A percentile compares a stretch with the other conserved stretches of the same genome.
Evolutionary conservation across 768 basidiomycete species (phyloP).

Genomic region (Cystofilobasidium capitatum): DNA sequence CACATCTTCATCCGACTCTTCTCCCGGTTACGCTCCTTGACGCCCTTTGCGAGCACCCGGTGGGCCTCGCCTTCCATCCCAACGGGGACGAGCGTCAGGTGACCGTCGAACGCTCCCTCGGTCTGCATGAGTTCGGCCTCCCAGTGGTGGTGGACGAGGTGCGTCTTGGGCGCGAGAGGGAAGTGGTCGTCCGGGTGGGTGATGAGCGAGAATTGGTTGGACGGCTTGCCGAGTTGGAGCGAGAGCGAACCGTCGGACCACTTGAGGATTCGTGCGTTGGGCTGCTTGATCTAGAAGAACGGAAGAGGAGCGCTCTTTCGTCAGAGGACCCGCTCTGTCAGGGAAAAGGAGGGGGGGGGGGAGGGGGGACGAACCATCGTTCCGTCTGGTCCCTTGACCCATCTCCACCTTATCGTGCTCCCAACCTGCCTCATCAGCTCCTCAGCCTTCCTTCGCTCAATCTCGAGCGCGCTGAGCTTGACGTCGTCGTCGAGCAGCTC

Average conservation of each 20-base stretch:
- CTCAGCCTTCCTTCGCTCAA: conserved; percentile 41
- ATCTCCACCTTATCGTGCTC: conserved; percentile 92
- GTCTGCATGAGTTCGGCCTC: conserved; percentile 24
- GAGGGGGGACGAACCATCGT: conserved; percentile 54
- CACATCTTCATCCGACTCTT: conserved; percentile 21
- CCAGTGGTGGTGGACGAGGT: conserved; percentile 25
- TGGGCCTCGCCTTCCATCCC: conserved; percentile 23
- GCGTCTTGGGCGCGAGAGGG: conserved; percentile 10
- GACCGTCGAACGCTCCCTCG: conserved; percentile 11
- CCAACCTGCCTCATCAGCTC: conserved; percentile 69
- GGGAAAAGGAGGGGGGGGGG: conserved; percentile 25
- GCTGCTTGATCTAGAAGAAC: conserved; percentile 57
- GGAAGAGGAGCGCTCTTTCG: too few species aligned
- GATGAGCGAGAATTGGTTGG: conserved; percentile 80
- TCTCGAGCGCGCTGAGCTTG: conserved; percentile 24
- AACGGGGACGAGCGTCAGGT: conserved; percentile 21
- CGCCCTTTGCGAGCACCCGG: conserved; percentile 20
- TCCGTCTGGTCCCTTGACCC: conserved; percentile 67
- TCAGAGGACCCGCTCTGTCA: background rate
- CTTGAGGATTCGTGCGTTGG: conserved; percentile 78
- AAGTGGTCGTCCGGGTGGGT: background rate
- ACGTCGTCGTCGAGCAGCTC: conserved; percentile 61
- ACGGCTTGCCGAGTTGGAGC: conserved; percentile 62
- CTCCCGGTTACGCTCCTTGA: conserved; percentile 20
- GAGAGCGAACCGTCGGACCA: conserved; percentile 95